Evolutionary conservation across 371 early-diverging fungal genomes (phyloP), one percentile per base, ranked within the genome.

Genomic region (Apophysomyces variabilis): DNA sequence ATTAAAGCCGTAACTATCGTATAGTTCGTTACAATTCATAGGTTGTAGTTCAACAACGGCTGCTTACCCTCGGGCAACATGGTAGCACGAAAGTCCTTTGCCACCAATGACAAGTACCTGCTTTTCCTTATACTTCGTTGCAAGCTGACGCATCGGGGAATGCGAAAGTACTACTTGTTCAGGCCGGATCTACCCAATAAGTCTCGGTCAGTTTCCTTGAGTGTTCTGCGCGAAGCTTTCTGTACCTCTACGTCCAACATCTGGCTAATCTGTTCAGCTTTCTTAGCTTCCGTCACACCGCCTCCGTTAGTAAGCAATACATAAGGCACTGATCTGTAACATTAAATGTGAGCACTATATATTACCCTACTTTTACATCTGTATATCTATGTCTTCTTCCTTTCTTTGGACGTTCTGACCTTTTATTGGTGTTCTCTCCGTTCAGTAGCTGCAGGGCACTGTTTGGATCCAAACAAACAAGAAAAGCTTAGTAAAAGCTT

Each of bases 301-400:
- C 95, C 96, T 32, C 96, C 95, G 66, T 96, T 96, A 9, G 96
- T 95, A 62, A 96, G 71, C 18, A 94, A 79, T 21, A 93, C 88
- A 77, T 85, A 90, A 12, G 93, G 93, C 12, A 92, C 77, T n/a
- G 70, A 75, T 72, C 87, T 87, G 47, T 60, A 18, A n/a, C 13
- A 18, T 7, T 11, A 5, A 11, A 11, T 41, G 41, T 41, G 21
- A 4, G 21, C 32, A 47, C 38, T 47, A 21, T 26, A 26, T 26
- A 3, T 21, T 8, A 7, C 3, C 6, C 56, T 56, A 26, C 9
- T n/a, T 57, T 14, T 18, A 43, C 1, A 54, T n/a, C 46, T 32
- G 12, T 26, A 43, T 6, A 39, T 32, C 26, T 26, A 26, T 26
- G 26, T 26, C 26, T 26, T 26, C 26, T 26, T 26, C 7, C 32